Evolutionary conservation across 352 stramenopile genomes (phyloP), one percentile per base, ranked within the genome.

Genomic region (Pythium periplocum): DNA sequence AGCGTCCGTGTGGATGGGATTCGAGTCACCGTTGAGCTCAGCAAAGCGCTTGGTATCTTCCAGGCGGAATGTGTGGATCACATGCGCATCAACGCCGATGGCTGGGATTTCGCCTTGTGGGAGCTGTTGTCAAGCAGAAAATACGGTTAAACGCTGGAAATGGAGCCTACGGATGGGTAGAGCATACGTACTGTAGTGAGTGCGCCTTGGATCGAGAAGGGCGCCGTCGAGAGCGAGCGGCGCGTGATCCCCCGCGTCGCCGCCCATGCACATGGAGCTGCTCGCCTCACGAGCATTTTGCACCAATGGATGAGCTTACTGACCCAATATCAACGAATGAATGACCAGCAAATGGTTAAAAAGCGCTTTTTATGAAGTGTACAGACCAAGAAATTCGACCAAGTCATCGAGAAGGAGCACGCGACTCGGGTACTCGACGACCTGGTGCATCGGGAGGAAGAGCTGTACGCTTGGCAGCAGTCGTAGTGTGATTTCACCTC

Each of bases 1-100:
- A 2, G 72, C 63, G 57, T 92, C 78, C 17, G 84, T 69, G 55
- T 94, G 83, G 48, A 94, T 79, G 31, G 81, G 81, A 40, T 94
- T 94, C 48, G 64, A 74, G 57, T 94, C 83, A 30, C 83, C 77
- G 12, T 80, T 81, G 36, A 92, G 62, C 4, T 34, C 45, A 1
- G 81, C 75, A 47, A 94, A 94, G n/a, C 63, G 59, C 41, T 49
- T 48, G 17, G 83, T 87, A 56, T 94, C 78, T 4, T 65, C 46
- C 4, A 86, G 57, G 2, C 68, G 70, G 57, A 94, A 94, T 36
- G 62, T 55, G 64, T 87, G 78, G 10, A 60, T 73, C 44, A 91
- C 59, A 5, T 64, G 61, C 6, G 77, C 83, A 35, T 86, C 70
- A 9, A 87, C 73, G 40, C 79, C 83, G 32, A 89, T 41, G 2